Conservation (phyloP, 169 alveolate species). For the Plasmodium reichenowi region DNA sequence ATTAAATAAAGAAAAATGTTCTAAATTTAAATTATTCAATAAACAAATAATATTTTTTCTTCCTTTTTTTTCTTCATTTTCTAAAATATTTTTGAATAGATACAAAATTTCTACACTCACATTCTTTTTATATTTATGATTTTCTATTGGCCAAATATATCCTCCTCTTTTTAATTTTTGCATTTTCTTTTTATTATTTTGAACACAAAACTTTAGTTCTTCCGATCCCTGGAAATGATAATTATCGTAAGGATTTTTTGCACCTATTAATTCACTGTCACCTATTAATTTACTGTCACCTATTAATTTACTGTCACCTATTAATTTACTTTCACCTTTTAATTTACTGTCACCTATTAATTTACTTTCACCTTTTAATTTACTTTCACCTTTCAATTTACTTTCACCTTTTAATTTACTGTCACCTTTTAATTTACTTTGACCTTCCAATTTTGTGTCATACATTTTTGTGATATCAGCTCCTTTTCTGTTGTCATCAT, state of each 20-base stretch:
- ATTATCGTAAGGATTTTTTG: background rate
- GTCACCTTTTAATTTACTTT: no score
- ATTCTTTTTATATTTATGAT: constrained; percentile 47
- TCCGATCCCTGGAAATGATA: background rate
- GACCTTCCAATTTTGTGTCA: no score
- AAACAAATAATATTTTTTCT: constrained; percentile 54
- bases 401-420: no score
- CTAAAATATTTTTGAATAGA: constrained; percentile 52
- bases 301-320: no score
- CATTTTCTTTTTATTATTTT: constrained; percentile 7
- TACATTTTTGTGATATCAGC: background rate
- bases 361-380: no score
- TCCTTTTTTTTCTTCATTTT: constrained; percentile 62
- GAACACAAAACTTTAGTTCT: background rate
- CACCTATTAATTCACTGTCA: no score
- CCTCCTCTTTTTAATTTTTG: constrained; percentile 53
- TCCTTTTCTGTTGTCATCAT: constrained; percentile 2
- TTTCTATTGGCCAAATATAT: constrained; percentile 51
- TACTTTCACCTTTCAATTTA: no score
- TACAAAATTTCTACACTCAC: constrained; percentile 63
- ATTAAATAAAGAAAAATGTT: constrained; percentile 56
- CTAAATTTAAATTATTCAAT: constrained; percentile 36
- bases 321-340: no score
- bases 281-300: no score
- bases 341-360: no score